Evolutionary conservation across 768 basidiomycete genomes (phyloP), one percentile per base, ranked within the genome.

Genomic region (Serendipita indica): DNA sequence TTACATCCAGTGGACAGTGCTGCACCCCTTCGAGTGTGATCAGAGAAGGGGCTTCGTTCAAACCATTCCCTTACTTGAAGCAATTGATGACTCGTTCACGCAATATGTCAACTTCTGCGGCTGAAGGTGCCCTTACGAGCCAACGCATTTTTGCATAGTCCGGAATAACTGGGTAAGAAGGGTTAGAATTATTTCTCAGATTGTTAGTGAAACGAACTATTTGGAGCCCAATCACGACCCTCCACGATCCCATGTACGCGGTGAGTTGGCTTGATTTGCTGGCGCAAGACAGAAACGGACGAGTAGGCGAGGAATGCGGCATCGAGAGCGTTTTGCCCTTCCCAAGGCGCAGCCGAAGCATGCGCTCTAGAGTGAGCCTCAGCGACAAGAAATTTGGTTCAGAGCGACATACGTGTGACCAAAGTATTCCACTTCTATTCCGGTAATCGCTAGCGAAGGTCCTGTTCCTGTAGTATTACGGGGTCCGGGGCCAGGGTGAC

Each of bases 261-360:
- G 62, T 83, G 78, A 45, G 83, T 79, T 0, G 91, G 90, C 67
- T 82, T 82, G 60, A 90, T 81, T 71, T 94, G 91, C 68, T 94
- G 91, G 12, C 91, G 79, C 46, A 94, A 75, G 22, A 81, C 80
- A 2, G 89, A 83, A 39, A 94, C 76, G 46, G 79, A 76, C 5
- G 82, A 80, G 68, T 93, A 92, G 0, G 89, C 85, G 6, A 89
- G 71, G 67, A 91, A 85, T 0, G 89, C 89, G 0, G 91, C 91
- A 65, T 93, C 91, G 41, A 89, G 77, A 12, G 89, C 88, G 65
- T 92, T 92, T 39, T 77, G 78, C 22, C 84, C 89, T 69, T 92
- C 86, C 85, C 89, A 91, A 2, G 89, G 89, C 10, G 84, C 79
- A 33, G 75, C 77, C n/a, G 81, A 83, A 14, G 87, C 87, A 64